These are phyloP conservation scores for Cadophora sp. DNA, from an alignment of 2,329 filamentous ascomycete genomes.

Conservation along the genomic window DNA sequence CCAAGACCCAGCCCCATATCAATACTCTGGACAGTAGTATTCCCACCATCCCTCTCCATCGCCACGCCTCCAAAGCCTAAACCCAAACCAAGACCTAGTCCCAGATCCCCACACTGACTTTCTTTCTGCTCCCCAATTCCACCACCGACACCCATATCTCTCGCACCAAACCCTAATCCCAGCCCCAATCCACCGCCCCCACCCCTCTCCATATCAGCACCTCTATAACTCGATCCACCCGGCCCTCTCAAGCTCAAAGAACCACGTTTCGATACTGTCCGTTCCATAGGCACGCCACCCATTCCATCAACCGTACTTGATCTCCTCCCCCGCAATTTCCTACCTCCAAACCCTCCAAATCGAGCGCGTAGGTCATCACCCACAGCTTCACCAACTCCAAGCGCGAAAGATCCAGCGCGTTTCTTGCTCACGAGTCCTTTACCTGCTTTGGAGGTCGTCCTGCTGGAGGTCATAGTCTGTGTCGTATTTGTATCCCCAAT, in stretches of 20 bases:
- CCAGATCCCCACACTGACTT: background rate
- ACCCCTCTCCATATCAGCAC: slow-evolving; percentile 13
- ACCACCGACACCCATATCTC: background rate
- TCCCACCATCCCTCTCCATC: background rate
- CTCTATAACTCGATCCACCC: background rate
- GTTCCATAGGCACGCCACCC: slow-evolving; percentile 12
- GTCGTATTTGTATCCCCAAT: background rate
- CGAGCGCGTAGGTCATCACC: background rate
- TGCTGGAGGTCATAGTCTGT: too few species aligned
- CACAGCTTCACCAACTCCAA: background rate
- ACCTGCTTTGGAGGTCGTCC: background rate
- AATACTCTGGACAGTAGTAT: background rate
- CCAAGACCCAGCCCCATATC: background rate
- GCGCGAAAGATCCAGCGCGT: background rate
- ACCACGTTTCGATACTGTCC: background rate
- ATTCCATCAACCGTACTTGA: background rate
- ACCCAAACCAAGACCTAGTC: background rate
- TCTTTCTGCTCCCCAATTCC: background rate
- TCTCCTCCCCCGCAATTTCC: background rate
- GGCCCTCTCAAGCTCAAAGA: background rate
- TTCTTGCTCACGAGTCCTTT: background rate
- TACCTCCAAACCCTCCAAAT: slow-evolving; percentile 13
- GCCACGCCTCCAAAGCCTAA: background rate
- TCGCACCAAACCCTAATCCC: background rate
- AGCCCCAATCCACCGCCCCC: slow-evolving; percentile 2